Evolutionary conservation across 2,329 filamentous ascomycete genomes (phyloP), one percentile per base, ranked within the genome.

Genomic region (Elsinoe ampelina): DNA sequence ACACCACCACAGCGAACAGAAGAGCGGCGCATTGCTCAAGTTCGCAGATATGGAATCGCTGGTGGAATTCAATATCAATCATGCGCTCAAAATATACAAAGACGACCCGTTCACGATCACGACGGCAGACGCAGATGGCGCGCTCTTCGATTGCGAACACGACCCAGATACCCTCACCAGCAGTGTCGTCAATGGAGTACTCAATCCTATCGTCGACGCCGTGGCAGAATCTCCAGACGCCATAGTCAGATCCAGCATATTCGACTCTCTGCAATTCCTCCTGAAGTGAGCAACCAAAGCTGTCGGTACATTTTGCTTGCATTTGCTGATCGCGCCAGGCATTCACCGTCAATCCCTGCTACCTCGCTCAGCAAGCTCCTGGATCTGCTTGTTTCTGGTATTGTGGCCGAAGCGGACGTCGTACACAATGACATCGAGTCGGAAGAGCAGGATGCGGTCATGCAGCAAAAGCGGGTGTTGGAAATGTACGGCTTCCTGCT

Each of bases 31-130:
- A 48, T 17, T 17, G 57, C 42, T 39, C 45, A 30, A 32, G 32
- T 38, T 35, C 59, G 11, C 48, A 47, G 56, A 10, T 34, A 57
- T 58, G 57, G 58, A 59, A 59, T 54, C 57, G 11, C 57, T 58
- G 11, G 52, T 55, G 70, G 81, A 85, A 67, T 98, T 98, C 75
- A 89, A 97, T 72, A 89, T 98, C 73, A 95, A 96, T 71, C 87
- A 95, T 76, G 89, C 90, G 63, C 86, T 97, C 72, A 96, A 95
- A 78, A 82, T 89, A 70, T 98, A 96, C 74, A 88, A 96, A 81
- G 95, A 89, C 73, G 92, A 97, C 70, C 92, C 93, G 7, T 78
- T 84, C 45, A 81, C 83, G 38, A 87, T 97, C 57, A 78, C 86
- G 6, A 96, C 91, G 2, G 85, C 87, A 42, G 92, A 97, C 70